Conservation (phyloP, 108 stramenopile species). For the Fistulifera solaris region DNA sequence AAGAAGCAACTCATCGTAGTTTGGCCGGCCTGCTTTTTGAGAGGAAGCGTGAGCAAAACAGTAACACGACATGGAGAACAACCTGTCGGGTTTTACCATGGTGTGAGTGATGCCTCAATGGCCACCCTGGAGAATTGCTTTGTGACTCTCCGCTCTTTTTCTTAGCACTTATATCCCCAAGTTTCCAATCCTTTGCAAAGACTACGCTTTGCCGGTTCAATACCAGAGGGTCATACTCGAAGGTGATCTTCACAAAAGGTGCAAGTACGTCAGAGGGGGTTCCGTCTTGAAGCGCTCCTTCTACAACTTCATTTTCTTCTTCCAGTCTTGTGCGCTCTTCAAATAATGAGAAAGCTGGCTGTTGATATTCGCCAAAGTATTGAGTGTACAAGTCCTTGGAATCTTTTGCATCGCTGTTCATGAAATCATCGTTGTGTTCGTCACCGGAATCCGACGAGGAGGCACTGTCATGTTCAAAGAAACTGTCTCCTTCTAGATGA, state of each 20-base stretch:
- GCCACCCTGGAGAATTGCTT: no score
- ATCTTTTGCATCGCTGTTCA: slow-evolving; percentile 2
- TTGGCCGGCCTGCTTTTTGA: no score
- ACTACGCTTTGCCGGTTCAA: slow-evolving; percentile 39
- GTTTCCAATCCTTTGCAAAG: slow-evolving; percentile 37
- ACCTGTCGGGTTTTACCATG: no score
- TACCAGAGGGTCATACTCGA: slow-evolving; percentile 23
- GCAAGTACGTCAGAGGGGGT: slow-evolving; percentile 53
- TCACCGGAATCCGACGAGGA: slow-evolving; percentile 20
- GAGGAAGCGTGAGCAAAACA: no score
- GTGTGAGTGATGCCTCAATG: no score
- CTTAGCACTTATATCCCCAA: slow-evolving; percentile 10
- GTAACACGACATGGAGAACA: no score
- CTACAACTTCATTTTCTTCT: slow-evolving; percentile 1
- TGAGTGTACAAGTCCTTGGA: slow-evolving; percentile 20
- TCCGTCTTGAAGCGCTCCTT: slow-evolving; percentile 13
- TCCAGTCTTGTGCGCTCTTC: not conserved
- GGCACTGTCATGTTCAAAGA: slow-evolving; percentile 32
- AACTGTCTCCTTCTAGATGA: slow-evolving; percentile 16
- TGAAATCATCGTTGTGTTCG: slow-evolving; percentile 20
- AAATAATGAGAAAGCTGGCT: not conserved
- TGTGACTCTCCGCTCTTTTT: no score
- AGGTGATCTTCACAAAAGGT: slow-evolving; percentile 47
- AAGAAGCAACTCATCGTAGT: no score
- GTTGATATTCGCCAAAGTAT: slow-evolving; percentile 21